Evolutionary conservation across 1,284 basidiomycete genomes (phyloP), one percentile per base, ranked within the genome.

Genomic region (Ganoderma meredithae): DNA sequence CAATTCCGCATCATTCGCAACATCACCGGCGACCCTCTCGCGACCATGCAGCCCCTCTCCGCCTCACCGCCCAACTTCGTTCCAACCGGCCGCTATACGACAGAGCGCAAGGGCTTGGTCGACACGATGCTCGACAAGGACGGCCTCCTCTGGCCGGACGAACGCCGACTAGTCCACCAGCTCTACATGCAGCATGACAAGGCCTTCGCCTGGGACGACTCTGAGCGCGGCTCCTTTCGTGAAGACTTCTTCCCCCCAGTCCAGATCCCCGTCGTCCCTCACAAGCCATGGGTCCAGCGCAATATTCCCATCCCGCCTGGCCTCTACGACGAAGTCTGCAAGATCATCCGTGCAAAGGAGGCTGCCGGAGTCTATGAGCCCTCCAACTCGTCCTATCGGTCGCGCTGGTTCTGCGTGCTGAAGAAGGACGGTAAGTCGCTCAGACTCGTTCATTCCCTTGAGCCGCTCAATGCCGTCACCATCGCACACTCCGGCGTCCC

Each of bases 281-380:
- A 83, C 62, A 76, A 62, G 0, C 81, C 80, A 0, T 83, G 82
- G 82, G 76, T 79, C 0, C 64, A 76, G 31, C 71, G 69, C 12
- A 82, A 84, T 59, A 81, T 82, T 13, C 82, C 81, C 0, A 81
- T 83, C 19, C 82, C 80, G 0, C 81, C 79, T 0, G 80, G 80
- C 0, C 75, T 83, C 44, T 76, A 76, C 53, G 72, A 80, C 36
- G 67, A 80, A 62, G 76, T 83, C 27, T 77, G 77, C 61, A 65
- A 69, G 15, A 67, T 81, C 17, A 76, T 83, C 22, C 67, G 75
- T 19, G 68, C 70, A 9, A 82, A 83, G 62, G 75, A 82, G 4
- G 71, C 62, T 0, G 70, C 55, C 40, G 79, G 82, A 1, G 79
- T 81, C 0, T 83, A 82, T 65, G 77, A 83, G 61, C 77, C 74